Conservation (phyloP, 2,329 filamentous ascomycete species). For the Lasiodiplodia sp. region DNA sequence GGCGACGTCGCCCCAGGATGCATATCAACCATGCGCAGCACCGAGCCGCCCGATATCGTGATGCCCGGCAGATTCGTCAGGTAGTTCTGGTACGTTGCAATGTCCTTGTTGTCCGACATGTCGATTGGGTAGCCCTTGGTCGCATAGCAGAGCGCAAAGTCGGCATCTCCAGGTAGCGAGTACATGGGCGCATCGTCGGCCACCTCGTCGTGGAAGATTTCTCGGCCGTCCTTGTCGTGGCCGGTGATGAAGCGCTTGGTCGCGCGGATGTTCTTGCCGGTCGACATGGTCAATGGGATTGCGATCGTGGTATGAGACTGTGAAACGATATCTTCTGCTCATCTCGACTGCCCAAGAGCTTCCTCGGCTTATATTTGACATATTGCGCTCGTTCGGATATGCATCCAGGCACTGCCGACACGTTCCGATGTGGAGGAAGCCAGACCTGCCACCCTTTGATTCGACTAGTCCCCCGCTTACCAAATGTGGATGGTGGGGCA, state of each 20-base stretch:
- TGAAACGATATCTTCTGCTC: not conserved
- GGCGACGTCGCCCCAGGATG: conserved; percentile 43
- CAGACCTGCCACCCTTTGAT: conserved; percentile 1
- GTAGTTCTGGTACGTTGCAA: conserved; percentile 54
- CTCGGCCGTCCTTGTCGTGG: conserved; percentile 46
- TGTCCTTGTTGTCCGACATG: conserved; percentile 55
- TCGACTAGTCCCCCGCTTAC: not conserved
- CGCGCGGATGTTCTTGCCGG: conserved; percentile 17
- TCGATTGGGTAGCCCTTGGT: conserved; percentile 57
- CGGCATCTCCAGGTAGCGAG: conserved; percentile 53
- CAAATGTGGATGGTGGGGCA: conserved; percentile 13
- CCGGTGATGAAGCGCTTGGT: conserved; percentile 46
- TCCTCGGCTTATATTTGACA: conserved; percentile 4
- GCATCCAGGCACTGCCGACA: not conserved
- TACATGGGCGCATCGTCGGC: conserved; percentile 46
- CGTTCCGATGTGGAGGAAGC: conserved; percentile 27
- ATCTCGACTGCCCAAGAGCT: not conserved
- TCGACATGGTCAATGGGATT: conserved; percentile 5
- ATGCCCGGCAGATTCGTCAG: conserved; percentile 58
- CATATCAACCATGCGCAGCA: conserved; percentile 53
- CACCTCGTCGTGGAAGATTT: conserved; percentile 46
- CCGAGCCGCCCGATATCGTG: conserved; percentile 56
- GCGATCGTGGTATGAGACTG: not conserved
- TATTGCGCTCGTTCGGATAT: conserved; percentile 4
- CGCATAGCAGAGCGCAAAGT: conserved; percentile 59